Percentiles rank a stretch among this genome's conserved stretches.
Conservation (phyloP, 73 alveolate genomes). For the Tetrahymena thermophila region DNA sequence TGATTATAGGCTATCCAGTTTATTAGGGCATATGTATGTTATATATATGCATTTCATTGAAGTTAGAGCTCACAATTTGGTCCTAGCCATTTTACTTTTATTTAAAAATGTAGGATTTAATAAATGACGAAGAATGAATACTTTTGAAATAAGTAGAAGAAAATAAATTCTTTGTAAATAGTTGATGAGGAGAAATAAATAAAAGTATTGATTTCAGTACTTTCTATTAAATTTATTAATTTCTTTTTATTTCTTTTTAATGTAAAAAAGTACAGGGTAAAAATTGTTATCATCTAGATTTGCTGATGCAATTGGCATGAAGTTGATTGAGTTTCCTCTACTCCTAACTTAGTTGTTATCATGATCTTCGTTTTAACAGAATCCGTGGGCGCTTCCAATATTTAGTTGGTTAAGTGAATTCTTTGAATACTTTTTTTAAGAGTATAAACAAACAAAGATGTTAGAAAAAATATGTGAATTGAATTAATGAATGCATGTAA, state of each 20-base stretch:
- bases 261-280: background rate
- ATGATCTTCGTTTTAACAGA: background rate
- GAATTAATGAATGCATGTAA: background rate
- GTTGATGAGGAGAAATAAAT: background rate
- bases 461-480: background rate
- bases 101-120: background rate
- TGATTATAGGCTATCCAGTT: background rate
- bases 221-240: background rate
- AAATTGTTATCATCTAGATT: background rate
- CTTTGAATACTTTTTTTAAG: background rate
- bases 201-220: background rate
- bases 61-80: background rate
- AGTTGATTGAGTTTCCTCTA: background rate
- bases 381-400: background rate
- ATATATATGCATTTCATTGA: background rate
- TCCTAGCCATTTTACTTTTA: background rate
- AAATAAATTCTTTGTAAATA: background rate
- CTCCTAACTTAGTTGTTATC: background rate
- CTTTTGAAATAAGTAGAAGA: background rate
- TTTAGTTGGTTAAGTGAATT: background rate
- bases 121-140: background rate
- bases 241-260: background rate
- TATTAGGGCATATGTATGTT: background rate
- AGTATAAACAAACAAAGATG: background rate
- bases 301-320: background rate